Percentiles rank a stretch among this genome's conserved stretches.
Evolutionary conservation across 179 eudicot species (phyloP).

Genomic region (Dionaea muscipula): DNA sequence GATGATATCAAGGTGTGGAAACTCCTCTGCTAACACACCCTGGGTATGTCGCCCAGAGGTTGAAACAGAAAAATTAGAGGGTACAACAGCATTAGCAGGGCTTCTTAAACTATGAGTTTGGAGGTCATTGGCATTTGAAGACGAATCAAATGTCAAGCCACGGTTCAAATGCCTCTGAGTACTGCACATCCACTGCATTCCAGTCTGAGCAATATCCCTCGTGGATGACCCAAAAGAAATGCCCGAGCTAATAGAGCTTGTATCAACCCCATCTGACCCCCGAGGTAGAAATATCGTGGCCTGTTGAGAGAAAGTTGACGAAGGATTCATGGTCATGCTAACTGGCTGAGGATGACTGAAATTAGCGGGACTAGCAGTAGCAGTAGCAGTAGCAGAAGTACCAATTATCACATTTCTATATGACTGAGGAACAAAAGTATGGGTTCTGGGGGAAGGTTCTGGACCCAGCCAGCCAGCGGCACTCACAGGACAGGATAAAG

Average conservation of each 20-base stretch:
- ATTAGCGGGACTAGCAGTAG: constrained; percentile 11
- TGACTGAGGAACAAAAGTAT: constrained; percentile 45
- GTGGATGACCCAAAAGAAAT: constrained; percentile 34
- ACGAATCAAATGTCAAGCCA: constrained; percentile 27
- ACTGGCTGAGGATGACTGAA: constrained; percentile 20
- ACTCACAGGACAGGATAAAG: constrained; percentile 56
- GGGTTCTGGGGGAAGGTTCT: constrained; percentile 42
- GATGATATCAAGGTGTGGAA: constrained; percentile 93
- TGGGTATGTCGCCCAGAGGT: constrained; percentile 47
- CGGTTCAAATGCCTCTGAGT: constrained; percentile 33
- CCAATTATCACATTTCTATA: constrained; percentile 68
- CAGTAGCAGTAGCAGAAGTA: constrained; percentile 18
- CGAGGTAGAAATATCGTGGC: constrained; percentile 25
- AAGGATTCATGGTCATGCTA: constrained; percentile 23
- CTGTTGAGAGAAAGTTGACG: constrained; percentile 35
- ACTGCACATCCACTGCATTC: constrained; percentile 37
- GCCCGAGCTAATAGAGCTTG: constrained; percentile 24
- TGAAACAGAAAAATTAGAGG: constrained; percentile 27
- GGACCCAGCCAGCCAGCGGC: constrained; percentile 67
- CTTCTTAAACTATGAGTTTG: constrained; percentile 21
- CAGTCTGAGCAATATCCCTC: constrained; percentile 25
- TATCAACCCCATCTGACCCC: constrained; percentile 27
- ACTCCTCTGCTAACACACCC: constrained; percentile 45
- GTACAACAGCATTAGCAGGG: constrained; percentile 1
- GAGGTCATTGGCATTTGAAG: constrained; percentile 26